A percentile compares a stretch with the other conserved stretches of the same genome.
Conservation (phyloP, 169 alveolate species). For the Sarcocystis neurona region DNA sequence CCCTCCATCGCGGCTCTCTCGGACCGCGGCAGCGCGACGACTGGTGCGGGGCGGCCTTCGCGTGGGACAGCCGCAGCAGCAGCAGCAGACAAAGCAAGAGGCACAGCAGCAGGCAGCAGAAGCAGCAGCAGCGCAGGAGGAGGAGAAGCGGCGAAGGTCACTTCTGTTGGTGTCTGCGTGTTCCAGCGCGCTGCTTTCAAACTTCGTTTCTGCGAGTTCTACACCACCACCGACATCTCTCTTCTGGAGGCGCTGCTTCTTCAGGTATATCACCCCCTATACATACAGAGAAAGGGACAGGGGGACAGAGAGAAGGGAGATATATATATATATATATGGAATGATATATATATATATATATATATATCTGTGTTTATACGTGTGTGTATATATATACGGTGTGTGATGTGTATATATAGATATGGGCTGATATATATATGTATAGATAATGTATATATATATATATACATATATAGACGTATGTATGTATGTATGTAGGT, state of each 20-base stretch:
- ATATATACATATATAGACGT: background rate
- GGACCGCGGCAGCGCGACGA: background rate
- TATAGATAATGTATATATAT: background rate
- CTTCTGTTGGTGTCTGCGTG: constrained; percentile 1
- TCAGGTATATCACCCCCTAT: background rate
- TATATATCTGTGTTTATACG: background rate
- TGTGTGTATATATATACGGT: constrained; percentile 19
- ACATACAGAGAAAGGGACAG: background rate
- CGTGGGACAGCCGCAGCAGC: background rate
- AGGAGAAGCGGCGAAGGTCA: background rate
- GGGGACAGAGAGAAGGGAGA: background rate
- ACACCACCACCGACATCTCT: constrained; percentile 12
- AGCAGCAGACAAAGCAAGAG: background rate
- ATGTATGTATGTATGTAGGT: background rate
- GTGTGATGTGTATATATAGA: background rate
- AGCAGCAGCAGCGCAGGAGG: no score
- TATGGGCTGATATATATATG: background rate
- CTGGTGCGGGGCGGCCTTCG: background rate
- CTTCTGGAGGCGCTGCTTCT: constrained; percentile 11
- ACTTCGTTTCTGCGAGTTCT: constrained; percentile 11
- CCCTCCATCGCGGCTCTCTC: background rate
- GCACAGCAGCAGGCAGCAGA: no score
- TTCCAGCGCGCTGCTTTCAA: constrained; percentile 14
- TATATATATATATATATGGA: background rate
- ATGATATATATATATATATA: background rate